These are phyloP conservation scores for Dryas drummondii DNA, from an alignment of 306 rosid species.

Conservation along the genomic window DNA sequence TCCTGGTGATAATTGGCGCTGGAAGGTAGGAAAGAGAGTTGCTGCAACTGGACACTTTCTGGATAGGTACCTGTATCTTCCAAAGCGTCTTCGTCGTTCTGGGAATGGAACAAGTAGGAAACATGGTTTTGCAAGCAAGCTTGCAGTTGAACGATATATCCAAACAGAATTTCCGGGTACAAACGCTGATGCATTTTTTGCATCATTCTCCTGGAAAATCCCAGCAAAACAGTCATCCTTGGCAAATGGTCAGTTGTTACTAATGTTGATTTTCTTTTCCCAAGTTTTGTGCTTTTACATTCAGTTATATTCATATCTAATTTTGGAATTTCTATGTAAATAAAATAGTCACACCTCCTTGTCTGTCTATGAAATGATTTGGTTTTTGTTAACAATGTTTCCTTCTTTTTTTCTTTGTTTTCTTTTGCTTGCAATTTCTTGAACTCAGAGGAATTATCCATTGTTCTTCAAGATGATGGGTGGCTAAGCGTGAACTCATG, in stretches of 20 bases:
- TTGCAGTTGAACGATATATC: slow-evolving; percentile 61
- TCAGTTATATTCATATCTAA: not conserved
- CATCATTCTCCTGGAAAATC: slow-evolving; percentile 77
- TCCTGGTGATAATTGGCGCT: slow-evolving; percentile 71
- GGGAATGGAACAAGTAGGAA: slow-evolving; percentile 25
- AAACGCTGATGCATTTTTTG: slow-evolving; percentile 51
- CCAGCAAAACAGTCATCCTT: slow-evolving; percentile 44
- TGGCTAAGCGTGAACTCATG: not conserved
- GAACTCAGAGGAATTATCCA: not conserved
- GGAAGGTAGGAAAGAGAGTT: slow-evolving; percentile 76
- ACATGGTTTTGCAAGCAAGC: slow-evolving; percentile 66
- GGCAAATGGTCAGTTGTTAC: slow-evolving; percentile 40
- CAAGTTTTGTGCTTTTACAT: not conserved
- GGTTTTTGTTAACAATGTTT: not conserved
- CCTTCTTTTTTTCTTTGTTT: not conserved
- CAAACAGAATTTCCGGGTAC: slow-evolving; percentile 40
- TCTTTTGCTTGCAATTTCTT: not conserved
- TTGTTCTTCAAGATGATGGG: not conserved
- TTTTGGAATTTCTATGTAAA: slow-evolving; percentile 1
- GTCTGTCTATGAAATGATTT: slow-evolving; percentile 1
- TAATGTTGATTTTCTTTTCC: not conserved
- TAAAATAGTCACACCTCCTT: not conserved
- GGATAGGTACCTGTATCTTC: slow-evolving; percentile 80
- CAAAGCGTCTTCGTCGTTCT: slow-evolving; percentile 29
- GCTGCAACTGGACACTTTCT: slow-evolving; percentile 48